Conservation (phyloP, 2,329 filamentous ascomycete genomes). For the Penicillium brevicompactum region DNA sequence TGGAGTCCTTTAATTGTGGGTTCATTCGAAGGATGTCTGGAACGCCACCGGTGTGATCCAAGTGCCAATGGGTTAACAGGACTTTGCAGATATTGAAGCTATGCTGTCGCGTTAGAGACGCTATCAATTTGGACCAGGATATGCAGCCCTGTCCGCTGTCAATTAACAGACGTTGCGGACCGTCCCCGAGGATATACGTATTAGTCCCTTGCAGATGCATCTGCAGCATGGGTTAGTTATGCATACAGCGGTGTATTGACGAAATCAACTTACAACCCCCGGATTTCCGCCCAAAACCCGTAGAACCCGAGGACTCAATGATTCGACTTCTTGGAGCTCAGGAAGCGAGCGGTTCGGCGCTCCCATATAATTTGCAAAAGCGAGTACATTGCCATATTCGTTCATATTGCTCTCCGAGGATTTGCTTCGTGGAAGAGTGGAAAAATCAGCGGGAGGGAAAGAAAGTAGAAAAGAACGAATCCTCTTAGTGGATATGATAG, state of each 20-base stretch:
- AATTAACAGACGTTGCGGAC: constrained; percentile 35
- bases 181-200: constrained; percentile 35
- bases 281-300: neutral
- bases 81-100: constrained; percentile 45
- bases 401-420: neutral
- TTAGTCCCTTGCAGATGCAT: neutral
- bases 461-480: neutral
- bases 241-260: neutral
- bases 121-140: constrained; percentile 26
- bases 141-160: constrained; percentile 40
- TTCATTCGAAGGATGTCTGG: constrained; percentile 40
- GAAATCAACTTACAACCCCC: neutral
- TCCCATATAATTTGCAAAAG: neutral
- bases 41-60: constrained; percentile 48
- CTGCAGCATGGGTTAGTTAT: neutral
- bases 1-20: constrained; percentile 25
- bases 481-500: neutral
- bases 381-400: neutral
- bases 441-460: neutral
- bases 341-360: neutral
- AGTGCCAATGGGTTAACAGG: constrained; percentile 49
- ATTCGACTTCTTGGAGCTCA: neutral
- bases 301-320: neutral
- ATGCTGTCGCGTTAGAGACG: neutral
- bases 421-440: neutral